Conservation (phyloP, 192 early-diverging fungal genomes). For the Irineochytrium annulatum region DNA sequence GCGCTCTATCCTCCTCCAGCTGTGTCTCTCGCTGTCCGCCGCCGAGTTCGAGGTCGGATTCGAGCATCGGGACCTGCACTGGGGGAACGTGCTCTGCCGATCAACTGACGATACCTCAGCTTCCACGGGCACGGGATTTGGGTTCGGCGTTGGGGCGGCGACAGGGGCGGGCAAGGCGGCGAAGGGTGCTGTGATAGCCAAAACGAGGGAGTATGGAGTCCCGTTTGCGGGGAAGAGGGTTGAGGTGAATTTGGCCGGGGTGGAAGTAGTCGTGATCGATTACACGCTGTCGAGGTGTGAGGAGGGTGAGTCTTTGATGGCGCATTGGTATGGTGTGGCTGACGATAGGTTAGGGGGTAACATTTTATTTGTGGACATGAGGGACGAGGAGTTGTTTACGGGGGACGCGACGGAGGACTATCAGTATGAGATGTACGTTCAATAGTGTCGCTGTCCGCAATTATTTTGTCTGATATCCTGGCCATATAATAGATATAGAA, state of each 20-base stretch:
- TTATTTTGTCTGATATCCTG: conserved; percentile 4
- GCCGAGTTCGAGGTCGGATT: conserved; percentile 37
- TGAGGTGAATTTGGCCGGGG: conserved; percentile 12
- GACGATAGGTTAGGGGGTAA: neutral
- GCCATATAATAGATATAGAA: conserved; percentile 45
- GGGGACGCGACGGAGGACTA: conserved; percentile 39
- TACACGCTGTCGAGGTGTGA: conserved; percentile 33
- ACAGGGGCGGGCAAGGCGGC: too few species aligned
- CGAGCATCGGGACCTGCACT: conserved; percentile 54
- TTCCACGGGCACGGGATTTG: neutral
- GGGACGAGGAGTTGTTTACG: conserved; percentile 35
- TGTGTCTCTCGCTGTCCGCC: conserved; percentile 46
- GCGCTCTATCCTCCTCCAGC: conserved; percentile 63
- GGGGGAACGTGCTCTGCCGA: conserved; percentile 46
- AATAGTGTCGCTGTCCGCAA: neutral
- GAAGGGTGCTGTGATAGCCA: too few species aligned
- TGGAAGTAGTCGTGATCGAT: conserved; percentile 42
- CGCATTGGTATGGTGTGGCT: neutral
- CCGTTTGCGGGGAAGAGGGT: neutral
- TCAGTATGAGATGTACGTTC: conserved; percentile 15
- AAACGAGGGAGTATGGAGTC: neutral
- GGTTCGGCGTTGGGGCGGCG: conserved; percentile 4
- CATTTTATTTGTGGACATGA: conserved; percentile 23
- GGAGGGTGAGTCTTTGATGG: conserved; percentile 9
- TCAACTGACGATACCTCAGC: neutral